Evolutionary conservation across 2,329 filamentous ascomycete genomes (phyloP).

Genomic region (Calonectria crousiana): DNA sequence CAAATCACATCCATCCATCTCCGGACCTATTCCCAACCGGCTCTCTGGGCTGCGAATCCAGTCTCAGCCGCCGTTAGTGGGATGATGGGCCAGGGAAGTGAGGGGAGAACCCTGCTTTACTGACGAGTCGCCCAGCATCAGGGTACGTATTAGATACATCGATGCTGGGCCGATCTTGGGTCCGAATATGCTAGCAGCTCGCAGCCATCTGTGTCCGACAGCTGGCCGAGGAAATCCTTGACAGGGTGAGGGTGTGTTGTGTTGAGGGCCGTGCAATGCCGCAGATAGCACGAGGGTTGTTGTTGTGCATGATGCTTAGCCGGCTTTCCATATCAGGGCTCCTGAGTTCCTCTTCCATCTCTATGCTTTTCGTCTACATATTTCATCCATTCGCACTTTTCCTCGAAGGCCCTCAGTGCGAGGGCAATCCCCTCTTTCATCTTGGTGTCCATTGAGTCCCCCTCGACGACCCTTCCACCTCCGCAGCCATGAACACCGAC

Average conservation of each 20-base stretch:
- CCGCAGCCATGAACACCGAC: constrained; percentile 24
- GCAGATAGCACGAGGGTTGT: not conserved
- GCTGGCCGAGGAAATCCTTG: not conserved
- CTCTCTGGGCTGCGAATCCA: not conserved
- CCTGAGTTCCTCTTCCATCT: not conserved
- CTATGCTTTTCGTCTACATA: not conserved
- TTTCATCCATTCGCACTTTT: not conserved
- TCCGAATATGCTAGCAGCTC: not conserved
- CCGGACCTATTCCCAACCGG: not conserved
- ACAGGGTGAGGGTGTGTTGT: not conserved
- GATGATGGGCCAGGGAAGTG: not conserved
- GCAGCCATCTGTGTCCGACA: not conserved
- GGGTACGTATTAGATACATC: not conserved
- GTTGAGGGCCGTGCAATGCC: not conserved
- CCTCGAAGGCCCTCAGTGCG: not conserved
- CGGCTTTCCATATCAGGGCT: not conserved
- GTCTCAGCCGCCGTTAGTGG: not conserved
- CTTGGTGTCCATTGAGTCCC: not conserved
- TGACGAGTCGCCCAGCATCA: not conserved
- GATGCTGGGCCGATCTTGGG: not conserved
- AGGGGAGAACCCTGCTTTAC: not conserved
- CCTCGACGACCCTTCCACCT: not conserved
- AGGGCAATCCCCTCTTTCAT: not conserved
- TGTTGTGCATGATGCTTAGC: not conserved
- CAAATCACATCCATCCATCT: not conserved